These are phyloP conservation scores for Alternaria ethzedia DNA, from an alignment of 2,329 filamentous ascomycete species.

Conservation along the genomic window DNA sequence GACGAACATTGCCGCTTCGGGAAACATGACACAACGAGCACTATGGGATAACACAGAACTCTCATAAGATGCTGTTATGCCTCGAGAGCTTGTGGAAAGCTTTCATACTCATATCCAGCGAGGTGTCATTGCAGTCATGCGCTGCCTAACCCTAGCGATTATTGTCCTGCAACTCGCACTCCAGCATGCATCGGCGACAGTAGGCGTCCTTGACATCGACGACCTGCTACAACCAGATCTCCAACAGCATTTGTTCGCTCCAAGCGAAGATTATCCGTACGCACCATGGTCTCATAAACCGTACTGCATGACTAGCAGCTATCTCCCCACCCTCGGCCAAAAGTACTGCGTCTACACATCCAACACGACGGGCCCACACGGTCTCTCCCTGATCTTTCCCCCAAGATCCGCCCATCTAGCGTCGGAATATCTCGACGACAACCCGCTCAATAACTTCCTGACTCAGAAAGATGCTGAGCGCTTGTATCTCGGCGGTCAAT, in stretches of 20 bases:
- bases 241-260: background rate
- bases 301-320: constrained; percentile 14
- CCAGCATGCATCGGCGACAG: constrained; percentile 2
- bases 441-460: constrained; percentile 22
- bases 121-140: background rate
- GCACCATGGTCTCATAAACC: constrained; percentile 23
- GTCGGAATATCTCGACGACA: constrained; percentile 15
- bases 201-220: constrained; percentile 22
- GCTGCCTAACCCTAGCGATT: background rate
- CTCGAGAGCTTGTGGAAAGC: too few relatives aligned
- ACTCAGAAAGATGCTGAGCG: constrained; percentile 7
- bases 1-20: background rate
- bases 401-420: constrained; percentile 11
- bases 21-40: background rate
- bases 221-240: constrained; percentile 16
- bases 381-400: constrained; percentile 21
- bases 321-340: constrained; percentile 10
- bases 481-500: constrained; percentile 1
- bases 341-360: constrained; percentile 32
- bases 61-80: background rate
- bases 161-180: background rate
- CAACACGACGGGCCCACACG: constrained; percentile 17
- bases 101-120: background rate
- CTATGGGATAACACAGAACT: background rate
- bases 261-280: background rate